phyloP scores from a whole-genome alignment of 2,329 filamentous ascomycete genomes.

The Hymenoscyphus scutula region DNA sequence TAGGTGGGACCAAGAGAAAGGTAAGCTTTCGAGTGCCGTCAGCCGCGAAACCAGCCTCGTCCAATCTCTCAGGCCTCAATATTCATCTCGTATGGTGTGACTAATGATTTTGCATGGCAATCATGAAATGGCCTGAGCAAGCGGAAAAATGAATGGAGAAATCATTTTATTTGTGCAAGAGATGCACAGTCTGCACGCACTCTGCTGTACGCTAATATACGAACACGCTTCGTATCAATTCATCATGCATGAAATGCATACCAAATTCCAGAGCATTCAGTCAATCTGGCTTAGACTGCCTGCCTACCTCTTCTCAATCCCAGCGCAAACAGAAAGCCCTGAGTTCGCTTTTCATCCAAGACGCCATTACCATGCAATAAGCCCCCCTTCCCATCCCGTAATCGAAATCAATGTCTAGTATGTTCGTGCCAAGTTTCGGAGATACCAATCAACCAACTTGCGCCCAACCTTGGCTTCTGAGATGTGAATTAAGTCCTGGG shows the following conservation, averaged over 20 bases:
- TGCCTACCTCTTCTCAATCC: slow-evolving; percentile 6
- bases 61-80: background rate
- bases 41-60: slow-evolving; percentile 15
- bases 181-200: slow-evolving; percentile 6
- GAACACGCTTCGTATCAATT: background rate
- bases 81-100: background rate
- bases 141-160: background rate
- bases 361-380: slow-evolving; percentile 35
- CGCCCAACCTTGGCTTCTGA: slow-evolving; percentile 98
- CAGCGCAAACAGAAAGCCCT: slow-evolving; percentile 13
- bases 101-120: background rate
- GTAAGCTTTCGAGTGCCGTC: background rate
- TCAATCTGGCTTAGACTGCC: background rate
- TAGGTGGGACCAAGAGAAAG: background rate
- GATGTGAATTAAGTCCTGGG: slow-evolving; percentile 91
- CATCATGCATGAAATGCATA: slow-evolving; percentile 6
- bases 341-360: slow-evolving; percentile 27
- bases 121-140: background rate
- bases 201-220: slow-evolving; percentile 4
- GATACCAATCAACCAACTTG: slow-evolving; percentile 97
- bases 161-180: slow-evolving; percentile 3
- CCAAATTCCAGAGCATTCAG: background rate
- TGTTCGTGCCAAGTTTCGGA: slow-evolving; percentile 91
- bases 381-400: slow-evolving; percentile 23
- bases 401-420: slow-evolving; percentile 57